phyloP scores from a whole-genome alignment of 2,329 filamentous ascomycete genomes.

The Ophiostoma populinum region DNA sequence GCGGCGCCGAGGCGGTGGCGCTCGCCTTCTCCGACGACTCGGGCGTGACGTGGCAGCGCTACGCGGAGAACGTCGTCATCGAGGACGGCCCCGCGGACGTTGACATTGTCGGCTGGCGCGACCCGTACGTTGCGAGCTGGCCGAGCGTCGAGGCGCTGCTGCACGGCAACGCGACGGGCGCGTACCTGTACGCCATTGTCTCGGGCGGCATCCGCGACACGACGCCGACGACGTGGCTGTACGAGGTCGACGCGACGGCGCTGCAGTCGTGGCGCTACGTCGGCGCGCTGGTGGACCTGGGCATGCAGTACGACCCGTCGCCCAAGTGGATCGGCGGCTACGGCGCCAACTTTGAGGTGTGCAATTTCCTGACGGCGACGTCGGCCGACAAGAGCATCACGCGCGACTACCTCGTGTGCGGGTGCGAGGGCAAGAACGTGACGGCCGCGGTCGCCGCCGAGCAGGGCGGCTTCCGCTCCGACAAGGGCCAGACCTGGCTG shows the following conservation, averaged over 20 bases:
- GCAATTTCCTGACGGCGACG: conserved; percentile 25
- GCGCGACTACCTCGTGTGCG: conserved; percentile 26
- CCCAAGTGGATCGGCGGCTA: conserved; percentile 29
- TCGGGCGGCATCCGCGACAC: conserved; percentile 23
- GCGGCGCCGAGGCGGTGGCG: conserved; percentile 23
- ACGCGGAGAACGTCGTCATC: conserved; percentile 17
- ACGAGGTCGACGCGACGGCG: conserved; percentile 22
- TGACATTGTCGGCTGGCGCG: conserved; percentile 18
- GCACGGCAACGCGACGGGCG: conserved; percentile 8
- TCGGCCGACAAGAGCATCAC: conserved; percentile 14
- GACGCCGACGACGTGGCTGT: conserved; percentile 29
- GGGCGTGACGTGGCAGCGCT: conserved; percentile 19
- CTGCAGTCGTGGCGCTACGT: conserved; percentile 27
- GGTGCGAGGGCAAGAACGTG: conserved; percentile 22
- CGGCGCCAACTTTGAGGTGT: conserved; percentile 33
- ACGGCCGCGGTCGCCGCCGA: conserved; percentile 22
- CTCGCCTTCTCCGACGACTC: conserved; percentile 22
- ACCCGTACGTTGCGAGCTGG: conserved; percentile 18
- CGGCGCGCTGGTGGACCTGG: conserved; percentile 23
- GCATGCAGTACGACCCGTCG: neutral
- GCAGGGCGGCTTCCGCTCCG: conserved; percentile 8
- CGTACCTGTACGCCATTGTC: conserved; percentile 26
- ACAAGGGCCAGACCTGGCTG: conserved; percentile 3
- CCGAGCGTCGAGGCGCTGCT: conserved; percentile 12
- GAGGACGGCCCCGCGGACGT: conserved; percentile 15